Conservation (phyloP, 2,329 filamentous ascomycete species). For the Fusarium transvaalense region DNA sequence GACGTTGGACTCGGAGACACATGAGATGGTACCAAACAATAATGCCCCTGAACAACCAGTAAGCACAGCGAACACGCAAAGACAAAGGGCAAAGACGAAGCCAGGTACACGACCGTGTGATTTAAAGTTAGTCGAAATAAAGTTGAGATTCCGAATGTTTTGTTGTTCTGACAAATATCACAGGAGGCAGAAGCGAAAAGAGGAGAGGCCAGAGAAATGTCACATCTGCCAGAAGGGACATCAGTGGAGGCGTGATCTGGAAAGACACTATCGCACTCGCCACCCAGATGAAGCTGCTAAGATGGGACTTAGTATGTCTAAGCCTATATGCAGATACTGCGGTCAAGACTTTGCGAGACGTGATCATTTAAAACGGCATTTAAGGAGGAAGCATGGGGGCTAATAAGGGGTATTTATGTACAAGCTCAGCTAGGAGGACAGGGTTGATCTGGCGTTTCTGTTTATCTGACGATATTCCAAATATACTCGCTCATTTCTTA, state of each 20-base stretch:
- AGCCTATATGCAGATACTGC: slow-evolving; percentile 3
- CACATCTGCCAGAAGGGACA: slow-evolving; percentile 16
- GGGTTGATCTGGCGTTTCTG: background rate
- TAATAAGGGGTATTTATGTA: background rate
- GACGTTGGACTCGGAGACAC: background rate
- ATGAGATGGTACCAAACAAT: background rate
- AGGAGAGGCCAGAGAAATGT: slow-evolving; percentile 17
- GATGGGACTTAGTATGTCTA: background rate
- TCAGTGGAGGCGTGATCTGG: slow-evolving; percentile 2
- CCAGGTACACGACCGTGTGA: slow-evolving; percentile 20
- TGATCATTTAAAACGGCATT: slow-evolving; percentile 24
- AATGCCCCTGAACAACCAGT: background rate
- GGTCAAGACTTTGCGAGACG: slow-evolving; percentile 4
- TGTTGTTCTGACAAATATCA: background rate
- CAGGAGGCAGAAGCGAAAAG: slow-evolving; percentile 18
- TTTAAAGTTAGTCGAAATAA: slow-evolving; percentile 7
- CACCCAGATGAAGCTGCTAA: slow-evolving; percentile 10
- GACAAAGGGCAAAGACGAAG: slow-evolving; percentile 8
- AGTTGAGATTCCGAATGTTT: background rate
- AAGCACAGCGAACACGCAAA: background rate
- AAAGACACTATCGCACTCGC: slow-evolving; percentile 10
- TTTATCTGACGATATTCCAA: background rate
- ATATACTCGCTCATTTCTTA: background rate
- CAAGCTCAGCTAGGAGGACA: background rate
- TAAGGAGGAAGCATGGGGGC: slow-evolving; percentile 16